phyloP scores from a whole-genome alignment of 2,329 filamentous ascomycete genomes.

The Colletotrichum tabaci region DNA sequence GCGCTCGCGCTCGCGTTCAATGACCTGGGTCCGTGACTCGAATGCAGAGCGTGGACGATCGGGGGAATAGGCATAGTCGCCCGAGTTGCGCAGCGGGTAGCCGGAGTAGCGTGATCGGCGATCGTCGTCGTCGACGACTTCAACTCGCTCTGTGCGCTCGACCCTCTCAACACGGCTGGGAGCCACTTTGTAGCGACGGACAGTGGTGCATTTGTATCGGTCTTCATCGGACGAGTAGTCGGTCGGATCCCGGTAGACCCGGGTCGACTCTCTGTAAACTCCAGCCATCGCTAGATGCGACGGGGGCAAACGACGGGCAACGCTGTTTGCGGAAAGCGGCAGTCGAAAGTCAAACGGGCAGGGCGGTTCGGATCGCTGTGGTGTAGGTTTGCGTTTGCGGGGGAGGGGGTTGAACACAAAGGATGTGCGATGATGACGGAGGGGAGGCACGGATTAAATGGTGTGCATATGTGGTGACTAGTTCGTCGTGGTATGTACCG shows the following conservation, averaged over 20 bases:
- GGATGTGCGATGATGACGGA: constrained; percentile 41
- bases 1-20: constrained; percentile 46
- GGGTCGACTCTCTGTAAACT: constrained; percentile 53
- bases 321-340: constrained; percentile 36
- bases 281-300: constrained; percentile 41
- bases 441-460: constrained; percentile 30
- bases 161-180: constrained; percentile 58
- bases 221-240: constrained; percentile 60
- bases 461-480: constrained; percentile 29
- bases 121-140: constrained; percentile 63
- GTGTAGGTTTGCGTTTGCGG: constrained; percentile 30
- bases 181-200: constrained; percentile 68
- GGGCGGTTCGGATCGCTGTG: constrained; percentile 10
- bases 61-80: constrained; percentile 59
- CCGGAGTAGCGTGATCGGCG: constrained; percentile 60
- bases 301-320: constrained; percentile 9
- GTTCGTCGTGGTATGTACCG: neutral
- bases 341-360: constrained; percentile 18
- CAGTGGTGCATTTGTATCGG: constrained; percentile 62
- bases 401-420: constrained; percentile 34
- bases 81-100: constrained; percentile 54
- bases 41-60: constrained; percentile 68
- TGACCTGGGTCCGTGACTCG: constrained; percentile 53
- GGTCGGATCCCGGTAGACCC: constrained; percentile 52
- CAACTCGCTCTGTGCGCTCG: constrained; percentile 55